These are phyloP conservation scores for Trichomonas tenax DNA, from an alignment of 208 protist genomes.

Conservation along the genomic window DNA sequence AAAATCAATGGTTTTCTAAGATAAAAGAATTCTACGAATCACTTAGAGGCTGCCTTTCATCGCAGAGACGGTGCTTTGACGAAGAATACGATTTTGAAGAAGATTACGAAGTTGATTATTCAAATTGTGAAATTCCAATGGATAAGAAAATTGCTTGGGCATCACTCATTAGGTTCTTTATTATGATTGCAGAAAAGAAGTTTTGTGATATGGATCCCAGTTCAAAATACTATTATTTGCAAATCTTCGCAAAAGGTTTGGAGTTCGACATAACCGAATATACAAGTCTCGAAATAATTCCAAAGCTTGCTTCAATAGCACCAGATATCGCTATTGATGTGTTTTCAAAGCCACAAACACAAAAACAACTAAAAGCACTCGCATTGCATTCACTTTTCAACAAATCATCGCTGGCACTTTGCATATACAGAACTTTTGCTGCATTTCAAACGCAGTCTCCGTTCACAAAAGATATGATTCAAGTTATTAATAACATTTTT, in stretches of 20 bases:
- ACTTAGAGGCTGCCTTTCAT: background rate
- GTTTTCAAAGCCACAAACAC: background rate
- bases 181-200: background rate
- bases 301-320: background rate
- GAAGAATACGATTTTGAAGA: background rate
- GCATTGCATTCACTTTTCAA: background rate
- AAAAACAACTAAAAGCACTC: background rate
- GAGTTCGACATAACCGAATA: background rate
- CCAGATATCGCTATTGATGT: background rate
- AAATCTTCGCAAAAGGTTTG: background rate
- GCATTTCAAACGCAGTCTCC: background rate
- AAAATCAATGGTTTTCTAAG: background rate
- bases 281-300: background rate
- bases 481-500: background rate
- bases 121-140: background rate
- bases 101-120: background rate
- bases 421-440: background rate
- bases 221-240: background rate
- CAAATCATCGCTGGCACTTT: background rate
- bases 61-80: background rate
- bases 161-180: background rate
- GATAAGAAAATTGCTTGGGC: background rate
- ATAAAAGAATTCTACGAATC: background rate
- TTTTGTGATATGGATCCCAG: background rate
- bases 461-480: background rate